Base-by-base conservation (phyloP, 2,329 filamentous ascomycete genomes). In the Akanthomyces muscarius region DNA sequence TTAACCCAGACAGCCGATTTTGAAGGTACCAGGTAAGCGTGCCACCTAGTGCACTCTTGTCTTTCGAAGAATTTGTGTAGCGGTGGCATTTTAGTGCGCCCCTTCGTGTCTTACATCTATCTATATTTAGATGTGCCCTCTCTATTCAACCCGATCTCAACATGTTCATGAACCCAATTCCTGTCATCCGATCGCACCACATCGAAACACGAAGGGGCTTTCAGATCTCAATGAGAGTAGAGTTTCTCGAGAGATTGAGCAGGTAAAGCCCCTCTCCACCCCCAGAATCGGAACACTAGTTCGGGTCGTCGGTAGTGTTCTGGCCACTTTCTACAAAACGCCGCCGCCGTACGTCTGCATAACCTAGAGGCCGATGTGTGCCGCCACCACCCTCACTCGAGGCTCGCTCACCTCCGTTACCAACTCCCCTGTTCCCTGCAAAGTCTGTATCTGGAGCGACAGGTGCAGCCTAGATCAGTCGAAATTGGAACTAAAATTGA, bases 371-470 rank as follows among this genome's bases (percentile, higher is more conserved):
- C 14, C 23, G 14, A 50, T 14, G 45, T 50, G 47, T 50, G 47
- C n/a, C 45, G 18, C 44, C 44, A 25, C 42, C 50, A 36, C 50
- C 18, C 21, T 10, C 50, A 6, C 50, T 4, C 23, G 42, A 44
- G 16, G 5, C 7, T 11, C 42, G 18, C 10, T 21, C 42, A 45
- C 42, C 42, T n/a, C 5, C 7, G 42, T 8, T n/a, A 10, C 11
- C 36, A 42, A 57, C 42, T 47, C n/a, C 54, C 54, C 54, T 57
- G 54, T 36, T 38, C 56, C 44, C 44, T 50, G 56, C 33, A 48
- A 38, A 10, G 28, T n/a, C 5, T n/a, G 4, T 48, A 36, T 23
- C 30, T 25, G 23, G 23, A 25, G 5, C 18, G 45, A 30, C 45
- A 30, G 30, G 30, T 41, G 30, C 25, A 41, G 56, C 30, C 45